Conservation (phyloP, 805 yeast genomes). For the Metschnikowia lachancei region DNA sequence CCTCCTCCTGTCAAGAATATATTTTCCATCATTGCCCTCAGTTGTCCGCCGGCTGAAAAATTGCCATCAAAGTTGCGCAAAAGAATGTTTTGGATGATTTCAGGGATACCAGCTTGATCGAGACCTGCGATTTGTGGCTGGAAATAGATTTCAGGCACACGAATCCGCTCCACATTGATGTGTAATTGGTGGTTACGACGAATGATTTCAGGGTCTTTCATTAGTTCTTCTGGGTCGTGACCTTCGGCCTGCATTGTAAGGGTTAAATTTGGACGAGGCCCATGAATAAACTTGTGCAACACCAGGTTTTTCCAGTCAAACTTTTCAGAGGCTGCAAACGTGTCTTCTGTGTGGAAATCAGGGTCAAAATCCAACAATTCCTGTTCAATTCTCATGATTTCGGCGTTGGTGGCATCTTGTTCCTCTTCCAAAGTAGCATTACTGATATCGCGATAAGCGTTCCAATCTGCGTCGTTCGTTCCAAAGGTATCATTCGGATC, state of each 20-base stretch:
- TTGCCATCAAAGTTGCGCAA: conserved; percentile 56
- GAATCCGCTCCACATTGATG: conserved; percentile 82
- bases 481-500: conserved; percentile 95
- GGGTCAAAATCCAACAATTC: conserved; percentile 82
- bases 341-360: conserved; percentile 78
- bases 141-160: conserved; percentile 88
- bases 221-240: conserved; percentile 41
- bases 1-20: conserved; percentile 87
- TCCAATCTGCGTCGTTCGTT: conserved; percentile 95
- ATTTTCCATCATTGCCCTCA: conserved; percentile 53
- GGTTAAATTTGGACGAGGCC: conserved; percentile 81
- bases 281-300: conserved; percentile 81
- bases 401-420: conserved; percentile 68
- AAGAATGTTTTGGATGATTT: conserved; percentile 66
- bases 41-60: conserved; percentile 53
- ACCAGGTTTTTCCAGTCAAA: conserved; percentile 82
- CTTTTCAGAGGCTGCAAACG: conserved; percentile 63
- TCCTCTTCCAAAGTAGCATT: conserved; percentile 74
- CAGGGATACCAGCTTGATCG: conserved; percentile 93
- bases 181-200: conserved; percentile 89
- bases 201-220: conserved; percentile 57
- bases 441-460: conserved; percentile 79
- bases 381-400: conserved; percentile 62
- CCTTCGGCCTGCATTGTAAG: conserved; percentile 43
- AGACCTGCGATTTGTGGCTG: conserved; percentile 93